Evolutionary conservation across 352 stramenopile genomes (phyloP).

Genomic region (Saprolegnia parasitica): DNA sequence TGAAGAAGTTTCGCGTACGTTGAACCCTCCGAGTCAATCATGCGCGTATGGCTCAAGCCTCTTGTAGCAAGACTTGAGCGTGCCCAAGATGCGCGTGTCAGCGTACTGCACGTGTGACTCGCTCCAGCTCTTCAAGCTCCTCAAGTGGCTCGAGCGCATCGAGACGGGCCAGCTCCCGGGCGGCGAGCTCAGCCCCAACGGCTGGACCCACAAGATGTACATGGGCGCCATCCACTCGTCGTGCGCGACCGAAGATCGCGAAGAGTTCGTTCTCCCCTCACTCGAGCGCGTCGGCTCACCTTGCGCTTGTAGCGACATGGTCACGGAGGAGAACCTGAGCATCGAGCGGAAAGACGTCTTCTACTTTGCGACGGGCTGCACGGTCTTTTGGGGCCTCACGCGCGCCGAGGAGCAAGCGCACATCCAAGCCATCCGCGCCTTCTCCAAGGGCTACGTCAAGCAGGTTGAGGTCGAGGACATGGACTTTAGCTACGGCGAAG

Average conservation of each 20-base stretch:
- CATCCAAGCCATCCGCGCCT: slow-evolving; percentile 50
- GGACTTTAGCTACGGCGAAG: slow-evolving; percentile 80
- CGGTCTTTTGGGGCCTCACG: slow-evolving; percentile 87
- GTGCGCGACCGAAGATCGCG: slow-evolving; percentile 39
- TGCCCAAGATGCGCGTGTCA: slow-evolving; percentile 45
- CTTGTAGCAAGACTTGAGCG: slow-evolving; percentile 23
- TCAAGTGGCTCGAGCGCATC: slow-evolving; percentile 81
- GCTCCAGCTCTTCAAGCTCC: slow-evolving; percentile 77
- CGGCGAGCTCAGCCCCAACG: slow-evolving; percentile 69
- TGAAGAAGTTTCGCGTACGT: slow-evolving; percentile 63
- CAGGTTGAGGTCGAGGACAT: slow-evolving; percentile 87
- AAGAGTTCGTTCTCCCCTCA: slow-evolving; percentile 22
- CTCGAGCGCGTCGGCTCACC: background rate
- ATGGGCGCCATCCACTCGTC: slow-evolving; percentile 81
- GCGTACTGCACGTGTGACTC: slow-evolving; percentile 84
- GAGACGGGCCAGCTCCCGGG: slow-evolving; percentile 71
- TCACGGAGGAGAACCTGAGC: slow-evolving; percentile 36
- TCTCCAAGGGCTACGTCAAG: slow-evolving; percentile 65
- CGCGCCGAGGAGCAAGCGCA: slow-evolving; percentile 76
- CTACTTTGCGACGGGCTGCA: slow-evolving; percentile 82
- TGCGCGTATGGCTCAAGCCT: background rate
- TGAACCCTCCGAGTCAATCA: background rate
- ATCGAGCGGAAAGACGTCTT: slow-evolving; percentile 75
- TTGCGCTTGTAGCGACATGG: slow-evolving; percentile 25
- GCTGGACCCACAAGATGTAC: slow-evolving; percentile 83